These are phyloP conservation scores for Arxiozyma slooffiae DNA, from an alignment of 1,139 yeast species.

Conservation along the genomic window DNA sequence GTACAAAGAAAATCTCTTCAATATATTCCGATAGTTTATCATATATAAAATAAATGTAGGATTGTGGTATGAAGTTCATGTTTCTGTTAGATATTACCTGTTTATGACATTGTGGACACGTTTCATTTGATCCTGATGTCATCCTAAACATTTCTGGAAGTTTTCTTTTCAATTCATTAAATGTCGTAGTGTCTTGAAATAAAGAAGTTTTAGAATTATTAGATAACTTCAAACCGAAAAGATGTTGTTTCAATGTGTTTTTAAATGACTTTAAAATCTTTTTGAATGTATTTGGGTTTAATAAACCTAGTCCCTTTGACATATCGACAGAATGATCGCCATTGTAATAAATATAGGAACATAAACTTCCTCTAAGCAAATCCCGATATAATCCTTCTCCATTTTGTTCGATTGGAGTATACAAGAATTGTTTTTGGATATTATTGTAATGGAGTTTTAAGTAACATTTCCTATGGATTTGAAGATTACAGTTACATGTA, in stretches of 20 bases:
- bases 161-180: background rate
- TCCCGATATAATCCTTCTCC: background rate
- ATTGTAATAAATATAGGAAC: background rate
- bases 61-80: background rate
- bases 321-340: background rate
- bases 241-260: background rate
- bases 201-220: background rate
- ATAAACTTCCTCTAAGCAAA: background rate
- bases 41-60: background rate
- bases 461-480: constrained; percentile 15
- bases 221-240: background rate
- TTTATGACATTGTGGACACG: constrained; percentile 17
- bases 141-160: background rate
- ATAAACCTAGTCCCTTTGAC: background rate
- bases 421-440: background rate
- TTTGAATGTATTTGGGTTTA: background rate
- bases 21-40: background rate
- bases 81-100: constrained; percentile 2
- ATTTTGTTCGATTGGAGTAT: too few relatives aligned
- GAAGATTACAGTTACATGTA: too few relatives aligned
- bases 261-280: background rate
- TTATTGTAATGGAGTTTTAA: constrained; percentile 13
- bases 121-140: background rate
- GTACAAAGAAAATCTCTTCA: constrained; percentile 3
- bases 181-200: background rate